Percentiles rank a stretch among this genome's conserved stretches.
These are phyloP conservation scores for Penicillium crustosum DNA, from an alignment of 2,329 filamentous ascomycete genomes.

Conservation along the genomic window DNA sequence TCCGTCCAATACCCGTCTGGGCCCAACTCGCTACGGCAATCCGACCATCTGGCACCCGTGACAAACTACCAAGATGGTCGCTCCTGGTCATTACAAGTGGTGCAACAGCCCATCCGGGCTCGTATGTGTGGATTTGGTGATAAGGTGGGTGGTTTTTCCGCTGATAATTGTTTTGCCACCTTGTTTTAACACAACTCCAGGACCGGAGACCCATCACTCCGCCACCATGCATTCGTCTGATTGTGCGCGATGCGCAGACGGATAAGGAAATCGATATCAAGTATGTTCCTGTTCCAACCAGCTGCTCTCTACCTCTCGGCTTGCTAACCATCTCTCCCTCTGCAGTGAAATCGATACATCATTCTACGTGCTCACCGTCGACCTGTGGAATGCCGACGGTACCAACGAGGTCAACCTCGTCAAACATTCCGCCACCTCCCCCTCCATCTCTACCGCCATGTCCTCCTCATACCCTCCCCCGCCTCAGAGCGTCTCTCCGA, in stretches of 20 bases:
- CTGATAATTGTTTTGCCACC: not conserved
- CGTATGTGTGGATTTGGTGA: conserved; percentile 99
- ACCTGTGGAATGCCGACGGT: conserved; percentile 65
- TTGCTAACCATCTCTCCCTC: conserved; percentile 1
- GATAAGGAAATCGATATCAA: conserved; percentile 81
- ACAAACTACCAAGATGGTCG: conserved; percentile 45
- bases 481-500: conserved; percentile 39
- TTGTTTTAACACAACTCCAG: conserved; percentile 47
- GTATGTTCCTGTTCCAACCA: conserved; percentile 55
- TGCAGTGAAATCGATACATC: conserved; percentile 67
- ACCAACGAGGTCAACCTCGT: conserved; percentile 67
- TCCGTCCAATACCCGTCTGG: conserved; percentile 39
- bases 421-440: conserved; percentile 63
- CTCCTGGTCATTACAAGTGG: conserved; percentile 67
- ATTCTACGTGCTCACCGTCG: conserved; percentile 68
- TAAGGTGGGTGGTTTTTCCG: conserved; percentile 62
- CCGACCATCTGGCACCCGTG: conserved; percentile 41
- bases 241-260: conserved; percentile 72
- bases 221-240: conserved; percentile 82
- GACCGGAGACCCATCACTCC: conserved; percentile 95
- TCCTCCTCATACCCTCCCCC: conserved; percentile 69
- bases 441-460: conserved; percentile 78
- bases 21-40: conserved; percentile 32
- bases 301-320: not conserved
- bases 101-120: conserved; percentile 87